A percentile compares a stretch with the other conserved stretches of the same genome.
These are phyloP conservation scores for Cryptosporidium tyzzeri DNA, from an alignment of 169 alveolate genomes.

Conservation along the genomic window DNA sequence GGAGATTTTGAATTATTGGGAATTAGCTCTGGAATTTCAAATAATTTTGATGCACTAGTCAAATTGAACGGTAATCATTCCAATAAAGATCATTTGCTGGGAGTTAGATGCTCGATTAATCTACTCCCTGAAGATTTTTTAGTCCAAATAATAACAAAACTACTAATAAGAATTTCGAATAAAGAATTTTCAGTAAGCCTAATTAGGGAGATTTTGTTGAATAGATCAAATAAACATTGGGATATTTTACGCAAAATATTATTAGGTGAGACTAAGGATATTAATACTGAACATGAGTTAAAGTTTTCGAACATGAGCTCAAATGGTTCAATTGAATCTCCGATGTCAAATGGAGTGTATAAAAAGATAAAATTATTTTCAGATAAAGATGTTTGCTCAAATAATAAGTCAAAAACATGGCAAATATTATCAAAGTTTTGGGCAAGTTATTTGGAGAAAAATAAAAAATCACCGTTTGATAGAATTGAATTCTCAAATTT, in stretches of 20 bases:
- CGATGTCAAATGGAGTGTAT: slow-evolving; percentile 49
- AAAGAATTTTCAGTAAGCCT: slow-evolving; percentile 6
- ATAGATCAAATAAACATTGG: slow-evolving; percentile 31
- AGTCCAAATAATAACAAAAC: slow-evolving; percentile 26
- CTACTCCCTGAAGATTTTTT: slow-evolving; percentile 31
- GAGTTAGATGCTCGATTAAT: slow-evolving; percentile 30
- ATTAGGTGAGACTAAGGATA: slow-evolving; percentile 1
- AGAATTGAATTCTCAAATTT: slow-evolving; percentile 48
- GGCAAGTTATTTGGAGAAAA: slow-evolving; percentile 14
- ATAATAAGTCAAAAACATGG: slow-evolving; percentile 16
- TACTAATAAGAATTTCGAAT: slow-evolving; percentile 5
- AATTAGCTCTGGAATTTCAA: slow-evolving; percentile 31
- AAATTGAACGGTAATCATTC: neutral
- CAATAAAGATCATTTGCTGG: neutral
- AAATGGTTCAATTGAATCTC: slow-evolving; percentile 45
- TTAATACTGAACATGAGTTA: neutral
- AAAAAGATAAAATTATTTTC: slow-evolving; percentile 42
- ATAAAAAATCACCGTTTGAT: slow-evolving; percentile 54
- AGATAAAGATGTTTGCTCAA: neutral
- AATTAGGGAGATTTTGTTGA: slow-evolving; percentile 10
- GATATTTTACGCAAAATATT: slow-evolving; percentile 9
- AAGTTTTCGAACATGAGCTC: neutral
- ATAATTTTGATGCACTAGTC: slow-evolving; percentile 36
- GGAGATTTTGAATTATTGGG: neutral
- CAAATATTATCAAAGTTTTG: slow-evolving; percentile 25